Base-by-base conservation (phyloP, 2,329 filamentous ascomycete species). In the Pochonia chlamydosporia region DNA sequence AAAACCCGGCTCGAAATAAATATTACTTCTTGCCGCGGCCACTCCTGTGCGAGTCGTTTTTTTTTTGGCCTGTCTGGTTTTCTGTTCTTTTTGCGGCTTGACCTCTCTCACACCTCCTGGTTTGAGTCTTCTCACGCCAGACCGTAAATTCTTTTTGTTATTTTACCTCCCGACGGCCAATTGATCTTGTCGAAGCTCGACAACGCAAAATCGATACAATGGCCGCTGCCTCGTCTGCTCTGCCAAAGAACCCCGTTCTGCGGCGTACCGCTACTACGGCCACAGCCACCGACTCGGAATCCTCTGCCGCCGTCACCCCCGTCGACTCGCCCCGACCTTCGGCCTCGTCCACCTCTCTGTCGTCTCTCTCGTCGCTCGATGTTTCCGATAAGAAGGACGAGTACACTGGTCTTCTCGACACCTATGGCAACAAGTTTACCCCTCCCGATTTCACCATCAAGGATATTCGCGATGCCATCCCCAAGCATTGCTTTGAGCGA, bases 361-460 rank as follows among this genome's bases (percentile, higher is more conserved):
- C 92, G 10, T 97, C 93, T 23, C 76, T 97, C 65, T 84, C 81
- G 48, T 91, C 87, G 10, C 79, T 76, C 47, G 74, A 76, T 56
- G 62, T 63, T 26, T 63, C 64, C 54, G 72, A 58, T 57, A 46
- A 59, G 56, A 65, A 69, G 54, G 46, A 60, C 46, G 54, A 56
- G 56, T 83, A 79, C 57, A 81, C 80, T 59, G 81, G 84, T 66
- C 80, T 99, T 57, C 62, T 93, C 54, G 91, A 99, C 72, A 92
- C 89, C 11, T 93, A 95, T 67, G 93, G 93, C 70, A 96, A 97
- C 70, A 80, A 90, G 62, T 99, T 99, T 75, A 77, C 89, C 68
- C 78, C 95, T 48, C 93, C 93, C 57, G 85, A 97, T 71, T 99
- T 87, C 76, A 95, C 90, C 64, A 95, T 99, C 79, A 96, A 96